Evolutionary conservation across 179 eudicot species (phyloP).

Genomic region (Carnegiea gigantea): DNA sequence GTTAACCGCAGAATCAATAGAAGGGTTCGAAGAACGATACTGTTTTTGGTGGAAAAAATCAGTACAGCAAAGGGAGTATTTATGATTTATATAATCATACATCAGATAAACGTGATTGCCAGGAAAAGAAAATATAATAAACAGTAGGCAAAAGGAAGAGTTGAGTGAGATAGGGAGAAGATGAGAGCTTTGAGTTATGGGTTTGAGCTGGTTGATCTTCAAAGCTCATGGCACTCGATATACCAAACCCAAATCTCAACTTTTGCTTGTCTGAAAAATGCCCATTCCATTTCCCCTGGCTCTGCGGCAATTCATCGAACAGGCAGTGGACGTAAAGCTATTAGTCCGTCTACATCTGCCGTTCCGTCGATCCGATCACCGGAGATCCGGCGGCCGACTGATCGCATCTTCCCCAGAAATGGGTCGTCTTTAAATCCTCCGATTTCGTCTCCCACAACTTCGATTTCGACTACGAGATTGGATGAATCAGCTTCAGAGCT

Average conservation of each 20-base stretch:
- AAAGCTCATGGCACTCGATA: slow-evolving; percentile 58
- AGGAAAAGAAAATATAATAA: not conserved
- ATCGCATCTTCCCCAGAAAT: slow-evolving; percentile 55
- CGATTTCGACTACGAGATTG: slow-evolving; percentile 31
- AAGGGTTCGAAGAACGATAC: not conserved
- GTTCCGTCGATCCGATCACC: slow-evolving; percentile 49
- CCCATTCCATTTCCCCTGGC: slow-evolving; percentile 36
- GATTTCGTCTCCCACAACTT: slow-evolving; percentile 20
- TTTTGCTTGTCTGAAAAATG: slow-evolving; percentile 39
- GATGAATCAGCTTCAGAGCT: slow-evolving; percentile 54
- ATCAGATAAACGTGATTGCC: not conserved
- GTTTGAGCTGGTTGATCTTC: slow-evolving; percentile 70
- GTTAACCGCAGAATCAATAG: not conserved
- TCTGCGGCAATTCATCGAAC: slow-evolving; percentile 78
- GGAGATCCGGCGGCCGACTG: slow-evolving; percentile 70
- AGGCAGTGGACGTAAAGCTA: slow-evolving; percentile 36
- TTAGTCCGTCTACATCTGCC: slow-evolving; percentile 39
- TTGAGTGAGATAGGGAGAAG: not conserved
- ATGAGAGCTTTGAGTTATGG: slow-evolving; percentile 72
- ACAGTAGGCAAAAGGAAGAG: not conserved
- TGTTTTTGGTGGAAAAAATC: not conserved
- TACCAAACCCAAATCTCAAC: slow-evolving; percentile 49
- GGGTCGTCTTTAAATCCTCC: slow-evolving; percentile 46
- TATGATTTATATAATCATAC: not conserved
- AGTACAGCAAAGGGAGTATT: not conserved